Percentiles rank a stretch among this genome's conserved stretches.
Evolutionary conservation across 441 rosid genomes (phyloP).

Genomic region (Croton laevigatus): DNA sequence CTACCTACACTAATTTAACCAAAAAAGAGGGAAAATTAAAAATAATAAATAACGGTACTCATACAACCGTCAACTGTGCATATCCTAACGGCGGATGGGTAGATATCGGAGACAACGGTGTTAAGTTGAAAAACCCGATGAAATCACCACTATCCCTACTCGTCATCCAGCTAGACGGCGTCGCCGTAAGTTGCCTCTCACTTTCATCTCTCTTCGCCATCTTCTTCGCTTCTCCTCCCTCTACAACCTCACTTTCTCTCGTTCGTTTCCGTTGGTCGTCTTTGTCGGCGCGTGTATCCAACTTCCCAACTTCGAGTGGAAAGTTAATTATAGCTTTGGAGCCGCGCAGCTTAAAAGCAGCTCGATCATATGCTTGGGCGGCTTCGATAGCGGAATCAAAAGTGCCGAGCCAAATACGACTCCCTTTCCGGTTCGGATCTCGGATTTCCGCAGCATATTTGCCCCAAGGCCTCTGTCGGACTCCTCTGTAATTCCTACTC

Average conservation of each 20-base stretch:
- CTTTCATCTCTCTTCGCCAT: constrained; percentile 37
- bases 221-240: constrained; percentile 18
- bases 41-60: background rate
- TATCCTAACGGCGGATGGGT: constrained; percentile 47
- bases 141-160: constrained; percentile 36
- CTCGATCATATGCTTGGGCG: constrained; percentile 82
- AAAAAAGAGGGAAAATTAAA: background rate
- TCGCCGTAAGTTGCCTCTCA: constrained; percentile 18
- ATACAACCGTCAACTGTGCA: constrained; percentile 43
- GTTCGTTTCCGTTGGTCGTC: constrained; percentile 42
- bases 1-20: too few relatives aligned
- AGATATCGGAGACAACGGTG: constrained; percentile 48
- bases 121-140: constrained; percentile 35
- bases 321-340: constrained; percentile 85
- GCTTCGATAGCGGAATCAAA: constrained; percentile 74
- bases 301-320: constrained; percentile 65
- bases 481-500: constrained; percentile 73
- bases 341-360: constrained; percentile 80
- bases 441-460: constrained; percentile 95
- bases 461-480: constrained; percentile 95
- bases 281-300: constrained; percentile 19
- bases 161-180: constrained; percentile 45
- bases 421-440: constrained; percentile 70
- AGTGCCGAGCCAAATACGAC: constrained; percentile 87
- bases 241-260: constrained; percentile 26